A percentile compares a stretch with the other conserved stretches of the same genome.
Conservation (phyloP, 371 early-diverging fungal species). For the Mucor mucedo region DNA sequence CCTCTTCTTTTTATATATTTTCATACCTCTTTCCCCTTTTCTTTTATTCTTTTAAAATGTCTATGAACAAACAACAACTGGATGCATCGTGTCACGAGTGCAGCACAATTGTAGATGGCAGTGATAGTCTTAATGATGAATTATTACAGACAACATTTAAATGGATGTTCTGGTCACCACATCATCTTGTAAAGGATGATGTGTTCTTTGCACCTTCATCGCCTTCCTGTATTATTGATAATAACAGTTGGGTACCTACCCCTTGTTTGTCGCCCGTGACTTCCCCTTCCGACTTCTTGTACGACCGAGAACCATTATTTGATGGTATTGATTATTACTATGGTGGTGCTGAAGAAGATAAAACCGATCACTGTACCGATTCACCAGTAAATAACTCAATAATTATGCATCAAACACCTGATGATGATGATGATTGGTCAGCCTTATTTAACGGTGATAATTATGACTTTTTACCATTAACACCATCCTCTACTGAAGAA, state of each 20-base stretch:
- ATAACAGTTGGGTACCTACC: slow-evolving; percentile 28
- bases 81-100: slow-evolving; percentile 29
- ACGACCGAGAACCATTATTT: slow-evolving; percentile 43
- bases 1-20: slow-evolving; percentile 13
- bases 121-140: slow-evolving; percentile 6
- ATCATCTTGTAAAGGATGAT: slow-evolving; percentile 24
- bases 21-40: background rate
- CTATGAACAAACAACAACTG: background rate
- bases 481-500: slow-evolving; percentile 14
- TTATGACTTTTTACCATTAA: slow-evolving; percentile 14
- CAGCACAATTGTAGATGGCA: slow-evolving; percentile 9
- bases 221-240: background rate
- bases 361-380: slow-evolving; percentile 6
- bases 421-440: slow-evolving; percentile 30
- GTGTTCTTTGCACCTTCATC: slow-evolving; percentile 20
- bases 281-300: slow-evolving; percentile 47
- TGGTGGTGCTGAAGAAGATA: background rate
- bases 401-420: slow-evolving; percentile 2
- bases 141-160: slow-evolving; percentile 13
- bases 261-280: slow-evolving; percentile 49
- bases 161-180: slow-evolving; percentile 22
- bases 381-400: slow-evolving; percentile 2
- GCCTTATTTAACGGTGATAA: slow-evolving; percentile 17
- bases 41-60: background rate
- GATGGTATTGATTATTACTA: slow-evolving; percentile 33